phyloP scores from a whole-genome alignment of 2,329 filamentous ascomycete genomes.

The Exutisphaerella laricina region DNA sequence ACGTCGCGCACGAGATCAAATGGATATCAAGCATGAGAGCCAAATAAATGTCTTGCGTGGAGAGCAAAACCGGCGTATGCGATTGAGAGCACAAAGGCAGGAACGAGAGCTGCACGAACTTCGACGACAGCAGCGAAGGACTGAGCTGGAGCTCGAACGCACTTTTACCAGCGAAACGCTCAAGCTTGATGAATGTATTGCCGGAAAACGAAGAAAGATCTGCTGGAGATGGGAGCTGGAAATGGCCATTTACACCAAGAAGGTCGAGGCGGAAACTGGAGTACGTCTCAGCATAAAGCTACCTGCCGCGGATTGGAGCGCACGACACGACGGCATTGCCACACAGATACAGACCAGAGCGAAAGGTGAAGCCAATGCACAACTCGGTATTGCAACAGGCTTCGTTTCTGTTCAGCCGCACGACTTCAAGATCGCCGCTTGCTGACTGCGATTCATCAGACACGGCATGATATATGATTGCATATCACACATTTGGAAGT shows the following conservation, averaged over 20 bases:
- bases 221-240: constrained; percentile 37
- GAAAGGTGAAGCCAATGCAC: not conserved
- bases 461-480: too few species aligned
- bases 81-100: constrained; percentile 35
- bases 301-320: constrained; percentile 15
- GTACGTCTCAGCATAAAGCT: constrained; percentile 7
- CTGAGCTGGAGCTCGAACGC: constrained; percentile 32
- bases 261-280: constrained; percentile 19
- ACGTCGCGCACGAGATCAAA: constrained; percentile 33
- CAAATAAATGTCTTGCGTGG: constrained; percentile 45
- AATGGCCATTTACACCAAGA: constrained; percentile 36
- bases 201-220: constrained; percentile 31
- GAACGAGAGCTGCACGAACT: constrained; percentile 37
- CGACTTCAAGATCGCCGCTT: not conserved
- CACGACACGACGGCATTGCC: not conserved
- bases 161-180: constrained; percentile 21
- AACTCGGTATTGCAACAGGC: constrained; percentile 4
- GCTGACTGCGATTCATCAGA: too few species aligned
- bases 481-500: too few species aligned
- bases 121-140: constrained; percentile 31
- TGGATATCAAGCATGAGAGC: constrained; percentile 40
- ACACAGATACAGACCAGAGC: not conserved
- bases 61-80: constrained; percentile 39
- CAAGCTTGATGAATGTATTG: constrained; percentile 25
- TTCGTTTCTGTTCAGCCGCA: not conserved